These are phyloP conservation scores for Scytalidium sp. DNA, from an alignment of 2,329 filamentous ascomycete species.

Conservation along the genomic window DNA sequence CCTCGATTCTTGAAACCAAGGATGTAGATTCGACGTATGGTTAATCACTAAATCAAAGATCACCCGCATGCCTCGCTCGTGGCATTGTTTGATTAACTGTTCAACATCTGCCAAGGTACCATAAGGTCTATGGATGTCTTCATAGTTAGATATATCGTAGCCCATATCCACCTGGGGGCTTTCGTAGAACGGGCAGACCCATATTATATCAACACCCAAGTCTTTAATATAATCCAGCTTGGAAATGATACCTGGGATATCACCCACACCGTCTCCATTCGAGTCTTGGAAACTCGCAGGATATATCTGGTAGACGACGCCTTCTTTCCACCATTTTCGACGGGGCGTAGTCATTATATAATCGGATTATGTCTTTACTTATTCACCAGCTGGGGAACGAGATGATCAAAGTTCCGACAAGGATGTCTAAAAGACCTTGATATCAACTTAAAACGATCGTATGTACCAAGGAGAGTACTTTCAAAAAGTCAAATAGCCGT, in stretches of 20 bases:
- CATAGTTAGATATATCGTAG: conserved; percentile 68
- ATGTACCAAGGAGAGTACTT: no score
- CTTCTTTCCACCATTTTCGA: conserved; percentile 54
- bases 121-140: conserved; percentile 61
- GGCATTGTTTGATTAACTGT: conserved; percentile 54
- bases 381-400: no score
- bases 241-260: conserved; percentile 58
- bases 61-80: conserved; percentile 63
- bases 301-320: conserved; percentile 56
- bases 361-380: no score
- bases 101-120: conserved; percentile 67
- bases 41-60: conserved; percentile 77
- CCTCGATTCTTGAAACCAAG: conserved; percentile 58
- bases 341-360: background rate
- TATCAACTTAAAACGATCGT: no score
- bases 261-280: conserved; percentile 57
- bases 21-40: conserved; percentile 69
- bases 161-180: conserved; percentile 67
- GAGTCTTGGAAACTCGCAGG: conserved; percentile 55
- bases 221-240: conserved; percentile 59
- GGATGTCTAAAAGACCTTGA: no score
- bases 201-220: conserved; percentile 62
- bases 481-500: no score
- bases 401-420: no score
- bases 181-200: conserved; percentile 65